Conservation (phyloP, 108 stramenopile species). For the Cyclotella distinguenda region DNA sequence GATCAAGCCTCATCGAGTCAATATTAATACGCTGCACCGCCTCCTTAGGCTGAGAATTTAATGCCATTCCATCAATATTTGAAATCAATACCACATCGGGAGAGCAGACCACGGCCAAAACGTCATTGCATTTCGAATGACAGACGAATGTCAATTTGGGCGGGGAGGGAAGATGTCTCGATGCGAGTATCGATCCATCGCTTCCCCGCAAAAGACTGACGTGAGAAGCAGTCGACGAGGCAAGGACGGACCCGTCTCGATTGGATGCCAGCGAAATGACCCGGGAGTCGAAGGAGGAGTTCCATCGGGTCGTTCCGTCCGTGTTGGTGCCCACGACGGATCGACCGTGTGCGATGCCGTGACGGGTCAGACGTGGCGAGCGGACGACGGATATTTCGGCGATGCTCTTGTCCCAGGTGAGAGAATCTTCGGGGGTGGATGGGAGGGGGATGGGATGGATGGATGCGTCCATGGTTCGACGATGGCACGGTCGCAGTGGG, state of each 20-base stretch:
- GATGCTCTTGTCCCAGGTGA: slow-evolving; percentile 17
- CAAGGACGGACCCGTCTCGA: slow-evolving; percentile 56
- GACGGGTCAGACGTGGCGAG: slow-evolving; percentile 8
- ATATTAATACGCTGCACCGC: slow-evolving; percentile 59
- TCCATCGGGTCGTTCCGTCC: slow-evolving; percentile 5
- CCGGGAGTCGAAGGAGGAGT: slow-evolving; percentile 44
- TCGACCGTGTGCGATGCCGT: slow-evolving; percentile 23
- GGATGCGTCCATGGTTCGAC: slow-evolving; percentile 2
- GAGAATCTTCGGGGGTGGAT: slow-evolving; percentile 2
- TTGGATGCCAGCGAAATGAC: slow-evolving; percentile 55
- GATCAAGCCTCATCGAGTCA: slow-evolving; percentile 30
- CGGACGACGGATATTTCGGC: background rate
- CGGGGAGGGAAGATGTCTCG: slow-evolving; percentile 47
- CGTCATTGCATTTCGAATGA: background rate
- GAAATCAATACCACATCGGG: slow-evolving; percentile 40
- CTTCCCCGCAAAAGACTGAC: slow-evolving; percentile 58
- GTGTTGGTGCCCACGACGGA: slow-evolving; percentile 17
- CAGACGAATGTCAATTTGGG: background rate
- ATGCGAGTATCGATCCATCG: slow-evolving; percentile 65
- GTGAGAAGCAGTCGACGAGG: slow-evolving; percentile 54
- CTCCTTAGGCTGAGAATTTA: slow-evolving; percentile 53
- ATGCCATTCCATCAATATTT: slow-evolving; percentile 59
- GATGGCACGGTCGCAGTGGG: background rate
- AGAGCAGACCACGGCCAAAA: background rate
- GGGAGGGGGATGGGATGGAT: slow-evolving; percentile 13